Evolutionary conservation across 192 early-diverging fungal genomes (phyloP), one percentile per base, ranked within the genome.

Genomic region (Gamsiella multidivaricata): DNA sequence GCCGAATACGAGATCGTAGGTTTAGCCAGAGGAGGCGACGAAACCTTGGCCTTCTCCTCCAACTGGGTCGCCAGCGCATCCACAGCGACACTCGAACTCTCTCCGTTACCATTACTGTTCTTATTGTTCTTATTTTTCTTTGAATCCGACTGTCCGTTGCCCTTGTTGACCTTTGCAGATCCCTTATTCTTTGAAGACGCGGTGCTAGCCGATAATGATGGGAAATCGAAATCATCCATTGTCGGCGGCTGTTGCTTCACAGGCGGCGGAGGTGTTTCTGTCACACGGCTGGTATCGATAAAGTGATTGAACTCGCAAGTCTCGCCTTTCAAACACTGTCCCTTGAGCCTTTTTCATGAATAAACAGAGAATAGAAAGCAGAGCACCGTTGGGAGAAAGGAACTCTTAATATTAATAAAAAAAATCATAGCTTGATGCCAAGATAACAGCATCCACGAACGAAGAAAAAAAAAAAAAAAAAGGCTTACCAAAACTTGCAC

Each of bases 401-500:
- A n/a, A n/a, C n/a, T n/a, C n/a, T n/a, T n/a, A n/a, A n/a, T n/a
- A n/a, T n/a, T n/a, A n/a, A n/a, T n/a, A n/a, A n/a, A n/a, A n/a
- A n/a, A n/a, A n/a, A n/a, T n/a, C n/a, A n/a, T n/a, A n/a, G n/a
- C n/a, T n/a, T n/a, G n/a, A n/a, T n/a, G n/a, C n/a, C n/a, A n/a
- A n/a, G n/a, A n/a, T n/a, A n/a, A n/a, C n/a, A n/a, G n/a, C n/a
- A n/a, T n/a, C n/a, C n/a, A n/a, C n/a, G n/a, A n/a, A n/a, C n/a
- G n/a, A n/a, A n/a, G n/a, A n/a, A n/a, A n/a, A n/a, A n/a, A n/a
- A n/a, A n/a, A n/a, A n/a, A n/a, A n/a, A n/a, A n/a, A n/a, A n/a
- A n/a, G n/a, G 14, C 80, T 81, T 81, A 88, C 86, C 86, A 88
- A 49, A 85, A 88, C 61, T 88, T 88, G 57, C 86, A 88, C n/a